Evolutionary conservation across 2,329 filamentous ascomycete genomes (phyloP), one percentile per base, ranked within the genome.

Genomic region (Stemphylium vesicarium): DNA sequence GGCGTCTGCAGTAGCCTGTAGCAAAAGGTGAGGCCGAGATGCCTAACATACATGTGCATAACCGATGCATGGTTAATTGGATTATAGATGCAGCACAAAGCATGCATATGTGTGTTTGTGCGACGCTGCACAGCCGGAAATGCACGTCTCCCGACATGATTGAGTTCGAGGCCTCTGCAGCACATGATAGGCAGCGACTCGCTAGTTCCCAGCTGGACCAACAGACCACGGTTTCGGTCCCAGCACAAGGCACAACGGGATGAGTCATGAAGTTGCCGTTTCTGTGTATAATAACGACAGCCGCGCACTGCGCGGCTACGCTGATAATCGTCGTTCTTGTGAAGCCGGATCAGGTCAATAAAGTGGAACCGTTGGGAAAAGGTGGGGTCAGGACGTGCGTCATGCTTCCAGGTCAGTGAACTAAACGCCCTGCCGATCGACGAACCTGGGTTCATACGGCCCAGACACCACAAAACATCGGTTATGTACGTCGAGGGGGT

Each of bases 291-390:
- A 49, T 52, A 41, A 44, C 32, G 50, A 45, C 57, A 66, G 60
- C 66, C 70, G 71, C 71, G 71, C 67, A 73, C 58, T 67, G 68
- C 71, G 70, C 71, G 59, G 56, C 51, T 57, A 57, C 52, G 32
- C 32, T 53, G 44, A 54, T 45, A 48, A 53, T 50, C 26, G 29
- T 46, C 33, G 38, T 50, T 35, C 22, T 43, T 43, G 41, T 44
- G 20, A 31, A 41, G 32, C 56, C 55, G 56, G 16, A 53, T 56
- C 36, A 46, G 53, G 50, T 41, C 41, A 43, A 35, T 54, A 53
- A 56, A 59, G 59, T 59, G 51, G 56, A 53, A 50, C 63, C 60
- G 59, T 62, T 65, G 58, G 56, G 53, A 60, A 58, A 50, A 63
- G 59, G 63, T 51, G 64, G 60, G 64, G 61, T 57, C 50, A 16